Base-by-base conservation (phyloP, 495 filamentous ascomycete species). In the Aspergillus sparsus region DNA sequence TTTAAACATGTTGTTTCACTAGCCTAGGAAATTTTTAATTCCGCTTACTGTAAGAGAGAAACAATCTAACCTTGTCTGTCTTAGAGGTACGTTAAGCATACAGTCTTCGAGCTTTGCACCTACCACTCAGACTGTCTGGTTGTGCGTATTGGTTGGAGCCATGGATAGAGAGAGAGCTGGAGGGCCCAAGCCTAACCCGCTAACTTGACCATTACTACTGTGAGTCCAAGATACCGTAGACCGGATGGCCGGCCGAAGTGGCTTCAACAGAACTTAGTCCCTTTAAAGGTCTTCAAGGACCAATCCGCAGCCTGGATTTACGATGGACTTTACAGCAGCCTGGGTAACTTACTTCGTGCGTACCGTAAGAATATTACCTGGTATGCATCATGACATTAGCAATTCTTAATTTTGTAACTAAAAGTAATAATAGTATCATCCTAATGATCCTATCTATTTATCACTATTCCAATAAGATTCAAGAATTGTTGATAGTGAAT, bases 211-310 rank as follows among this genome's bases (percentile, higher is more conserved):
- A 27, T 27, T 27, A 27, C 21, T 27, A 27, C 21, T 27, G 21
- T 27, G 21, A 27, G 21, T 36, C 56, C 56, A 58, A 58, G 56
- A 32, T 31, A n/a, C n/a, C n/a, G n/a, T n/a, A 45, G 49, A 37
- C 56, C 60, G 53, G 52, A 45, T 66, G 58, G 36, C 49, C 46
- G 58, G 59, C 62, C 67, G 62, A 62, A 49, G 58, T 54, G 49
- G 54, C 53, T 62, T 50, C 42, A 44, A n/a, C n/a, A 18, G 12
- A 45, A 51, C 21, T 11, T 51, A 51, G 34, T 32, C 21, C 49
- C 32, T 32, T 51, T 34, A 6, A n/a, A 51, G 49, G 27, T 13
- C 27, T 12, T 32, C 21, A 18, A n/a, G 21, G 32, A 31, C 49
- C 49, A 51, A 51, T 47, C 49, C 34, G 34, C 15, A 51, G 3